Percentiles rank a stretch among this genome's conserved stretches.
phyloP scores from a whole-genome alignment of 2,329 filamentous ascomycete genomes.

The Fusarium nisikadoi region DNA sequence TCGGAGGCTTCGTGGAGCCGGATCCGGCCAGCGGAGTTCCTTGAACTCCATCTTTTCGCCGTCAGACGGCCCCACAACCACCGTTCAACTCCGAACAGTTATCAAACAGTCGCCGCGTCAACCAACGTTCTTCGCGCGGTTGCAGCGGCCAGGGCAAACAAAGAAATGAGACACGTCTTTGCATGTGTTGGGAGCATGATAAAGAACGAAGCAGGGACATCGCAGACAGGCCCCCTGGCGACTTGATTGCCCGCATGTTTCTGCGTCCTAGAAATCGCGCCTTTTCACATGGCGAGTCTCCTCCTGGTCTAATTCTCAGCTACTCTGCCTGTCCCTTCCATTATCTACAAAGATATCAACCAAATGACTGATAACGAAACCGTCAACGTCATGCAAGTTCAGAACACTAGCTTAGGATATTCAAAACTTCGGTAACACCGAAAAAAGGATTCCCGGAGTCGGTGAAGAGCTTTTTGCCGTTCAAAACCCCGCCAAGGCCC shows the following conservation, averaged over 20 bases:
- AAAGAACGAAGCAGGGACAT: background rate
- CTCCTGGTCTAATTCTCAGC: background rate
- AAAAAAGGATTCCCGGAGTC: slow-evolving; percentile 19
- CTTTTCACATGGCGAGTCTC: background rate
- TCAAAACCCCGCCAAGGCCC: slow-evolving; percentile 8
- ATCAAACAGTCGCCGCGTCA: slow-evolving; percentile 1
- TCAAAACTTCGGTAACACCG: slow-evolving; percentile 10
- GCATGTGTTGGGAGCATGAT: background rate
- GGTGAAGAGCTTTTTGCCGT: slow-evolving; percentile 16
- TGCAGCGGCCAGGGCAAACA: background rate
- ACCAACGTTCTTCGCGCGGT: slow-evolving; percentile 11
- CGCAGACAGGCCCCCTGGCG: background rate
- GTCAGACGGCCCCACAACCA: slow-evolving; percentile 23
- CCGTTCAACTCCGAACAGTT: slow-evolving; percentile 4
- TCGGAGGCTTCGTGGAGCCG: slow-evolving; percentile 18
- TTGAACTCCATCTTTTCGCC: slow-evolving; percentile 28
- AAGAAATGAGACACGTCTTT: background rate
- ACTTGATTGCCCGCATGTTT: background rate
- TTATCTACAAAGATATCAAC: background rate
- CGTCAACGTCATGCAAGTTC: slow-evolving; percentile 5
- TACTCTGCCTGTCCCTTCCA: background rate
- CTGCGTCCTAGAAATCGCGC: background rate
- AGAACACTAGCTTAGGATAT: background rate
- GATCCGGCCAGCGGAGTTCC: slow-evolving; percentile 24
- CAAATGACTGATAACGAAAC: background rate